These are phyloP conservation scores for Cryptomeria japonica DNA, from an alignment of 75 land plant species.

Conservation along the genomic window DNA sequence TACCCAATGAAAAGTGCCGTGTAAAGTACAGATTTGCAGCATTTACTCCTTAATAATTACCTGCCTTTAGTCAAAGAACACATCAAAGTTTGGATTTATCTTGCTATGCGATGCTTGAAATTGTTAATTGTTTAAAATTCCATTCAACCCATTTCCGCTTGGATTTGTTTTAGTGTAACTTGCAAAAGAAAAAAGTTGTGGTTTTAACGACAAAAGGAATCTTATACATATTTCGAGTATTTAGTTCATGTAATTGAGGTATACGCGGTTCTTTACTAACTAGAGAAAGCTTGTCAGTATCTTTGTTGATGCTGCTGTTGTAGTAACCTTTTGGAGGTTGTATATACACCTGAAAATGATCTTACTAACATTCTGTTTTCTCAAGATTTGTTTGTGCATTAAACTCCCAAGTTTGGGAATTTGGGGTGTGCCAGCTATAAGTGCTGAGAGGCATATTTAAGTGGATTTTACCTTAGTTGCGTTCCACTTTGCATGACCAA, in stretches of 20 bases:
- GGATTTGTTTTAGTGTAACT: not conserved
- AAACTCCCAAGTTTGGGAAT: too few relatives aligned
- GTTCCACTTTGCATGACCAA: too few relatives aligned
- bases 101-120: not conserved
- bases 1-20: not conserved
- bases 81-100: too few relatives aligned
- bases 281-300: not conserved
- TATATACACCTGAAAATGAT: too few relatives aligned
- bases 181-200: not conserved
- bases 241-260: not conserved
- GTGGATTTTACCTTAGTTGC: too few relatives aligned
- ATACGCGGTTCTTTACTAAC: not conserved
- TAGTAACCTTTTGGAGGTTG: not conserved
- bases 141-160: not conserved
- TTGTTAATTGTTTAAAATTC: not conserved
- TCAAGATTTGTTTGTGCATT: too few relatives aligned
- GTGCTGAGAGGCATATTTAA: too few relatives aligned
- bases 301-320: not conserved
- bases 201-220: not conserved
- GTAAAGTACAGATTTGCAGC: too few relatives aligned
- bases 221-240: not conserved
- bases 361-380: too few relatives aligned
- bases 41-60: too few relatives aligned
- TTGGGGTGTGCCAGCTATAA: too few relatives aligned
- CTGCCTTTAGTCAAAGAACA: too few relatives aligned